phyloP scores from a whole-genome alignment of 129 eudicot species.

The Flaveria bidentis region DNA sequence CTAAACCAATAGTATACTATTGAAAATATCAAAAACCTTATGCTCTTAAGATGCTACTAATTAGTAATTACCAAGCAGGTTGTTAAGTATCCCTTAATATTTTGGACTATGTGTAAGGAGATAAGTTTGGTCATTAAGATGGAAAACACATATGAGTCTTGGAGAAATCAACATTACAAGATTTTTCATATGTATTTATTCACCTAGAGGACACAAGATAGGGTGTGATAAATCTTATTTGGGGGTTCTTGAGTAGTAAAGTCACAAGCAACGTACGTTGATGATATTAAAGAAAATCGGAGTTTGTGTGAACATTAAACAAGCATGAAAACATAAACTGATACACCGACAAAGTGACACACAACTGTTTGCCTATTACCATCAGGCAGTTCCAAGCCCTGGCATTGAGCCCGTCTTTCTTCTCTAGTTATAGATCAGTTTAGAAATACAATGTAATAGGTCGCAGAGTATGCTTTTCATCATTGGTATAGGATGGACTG shows the following conservation, averaged over 20 bases:
- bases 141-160: neutral
- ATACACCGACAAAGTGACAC: neutral
- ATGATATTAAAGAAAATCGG: neutral
- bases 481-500: too few species aligned
- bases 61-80: too few species aligned
- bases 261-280: neutral
- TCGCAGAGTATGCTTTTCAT: too few species aligned
- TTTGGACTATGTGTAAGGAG: neutral
- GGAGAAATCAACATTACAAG: neutral
- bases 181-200: neutral
- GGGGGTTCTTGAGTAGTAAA: neutral
- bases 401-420: neutral
- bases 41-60: neutral
- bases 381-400: neutral
- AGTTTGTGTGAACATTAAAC: neutral
- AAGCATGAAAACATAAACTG: slow-evolving; percentile 6
- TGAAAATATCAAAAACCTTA: neutral
- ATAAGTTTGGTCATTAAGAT: too few species aligned
- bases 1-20: neutral
- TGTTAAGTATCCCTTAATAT: neutral
- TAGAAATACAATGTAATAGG: neutral
- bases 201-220: neutral
- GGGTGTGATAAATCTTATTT: neutral
- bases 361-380: neutral
- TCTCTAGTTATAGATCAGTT: slow-evolving; percentile 10